Conservation (phyloP, 805 yeast genomes). For the Saccharomyces paradoxus region DNA sequence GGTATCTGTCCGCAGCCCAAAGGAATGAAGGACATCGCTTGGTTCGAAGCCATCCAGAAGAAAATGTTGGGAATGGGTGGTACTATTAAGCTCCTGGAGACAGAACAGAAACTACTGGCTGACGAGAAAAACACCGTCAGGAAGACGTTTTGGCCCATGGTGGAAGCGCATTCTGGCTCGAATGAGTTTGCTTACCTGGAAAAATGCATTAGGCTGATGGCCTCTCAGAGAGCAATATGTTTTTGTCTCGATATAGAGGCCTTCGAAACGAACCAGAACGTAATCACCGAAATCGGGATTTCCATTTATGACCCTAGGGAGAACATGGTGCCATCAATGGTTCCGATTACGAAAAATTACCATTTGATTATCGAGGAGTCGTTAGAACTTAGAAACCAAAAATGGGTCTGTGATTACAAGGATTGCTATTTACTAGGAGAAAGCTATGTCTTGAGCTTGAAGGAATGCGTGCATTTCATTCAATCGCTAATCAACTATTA, state of each 20-base stretch:
- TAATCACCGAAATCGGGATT: conserved; percentile 51
- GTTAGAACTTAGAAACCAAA: conserved; percentile 38
- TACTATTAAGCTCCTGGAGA: background rate
- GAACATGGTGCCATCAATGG: conserved; percentile 30
- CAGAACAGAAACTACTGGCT: background rate
- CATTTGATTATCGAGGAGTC: conserved; percentile 42
- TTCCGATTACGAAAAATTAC: conserved; percentile 36
- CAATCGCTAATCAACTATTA: conserved; percentile 40
- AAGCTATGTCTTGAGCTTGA: conserved; percentile 35
- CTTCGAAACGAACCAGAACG: conserved; percentile 36
- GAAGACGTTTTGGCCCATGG: conserved; percentile 6
- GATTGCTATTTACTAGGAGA: conserved; percentile 43
- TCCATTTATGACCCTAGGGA: conserved; percentile 48
- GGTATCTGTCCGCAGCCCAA: background rate
- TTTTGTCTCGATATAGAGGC: conserved; percentile 52
- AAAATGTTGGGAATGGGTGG: background rate
- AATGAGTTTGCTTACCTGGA: conserved; percentile 15
- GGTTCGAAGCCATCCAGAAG: background rate
- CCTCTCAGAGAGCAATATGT: conserved; percentile 26
- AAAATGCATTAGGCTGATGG: conserved; percentile 16
- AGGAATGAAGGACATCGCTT: background rate
- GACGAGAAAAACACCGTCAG: background rate
- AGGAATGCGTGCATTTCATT: conserved; percentile 33
- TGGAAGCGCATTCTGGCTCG: conserved; percentile 16
- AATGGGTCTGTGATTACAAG: conserved; percentile 47